A percentile compares a stretch with the other conserved stretches of the same genome.
Conservation (phyloP, 495 filamentous ascomycete genomes). For the Penicillium robsamsonii region DNA sequence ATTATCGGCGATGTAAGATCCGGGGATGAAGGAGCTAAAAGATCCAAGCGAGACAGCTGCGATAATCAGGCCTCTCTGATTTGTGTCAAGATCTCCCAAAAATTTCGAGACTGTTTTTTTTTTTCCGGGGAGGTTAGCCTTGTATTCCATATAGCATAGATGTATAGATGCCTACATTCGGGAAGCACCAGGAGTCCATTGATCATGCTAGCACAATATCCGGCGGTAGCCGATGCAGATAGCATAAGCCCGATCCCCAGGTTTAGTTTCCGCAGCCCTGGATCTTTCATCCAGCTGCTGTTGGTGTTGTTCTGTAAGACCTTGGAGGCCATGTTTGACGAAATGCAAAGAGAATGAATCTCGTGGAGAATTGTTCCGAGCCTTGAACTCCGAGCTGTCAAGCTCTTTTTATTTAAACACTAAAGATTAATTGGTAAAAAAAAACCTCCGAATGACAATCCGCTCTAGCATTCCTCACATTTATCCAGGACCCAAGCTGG, state of each 20-base stretch:
- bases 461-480: constrained; percentile 18
- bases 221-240: constrained; percentile 27
- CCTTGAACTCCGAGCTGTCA: constrained; percentile 3
- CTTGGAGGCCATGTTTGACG: constrained; percentile 10
- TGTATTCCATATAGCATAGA: not conserved
- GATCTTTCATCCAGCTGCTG: constrained; percentile 15
- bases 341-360: not conserved
- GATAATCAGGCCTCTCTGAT: constrained; percentile 24
- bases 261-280: constrained; percentile 25
- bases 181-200: constrained; percentile 30
- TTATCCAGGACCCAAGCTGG: constrained; percentile 13
- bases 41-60: constrained; percentile 28
- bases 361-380: constrained; percentile 6
- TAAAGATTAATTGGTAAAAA: constrained; percentile 6
- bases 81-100: constrained; percentile 20
- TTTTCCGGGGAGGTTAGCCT: not conserved
- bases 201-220: constrained; percentile 32
- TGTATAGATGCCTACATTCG: constrained; percentile 22
- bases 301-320: constrained; percentile 16
- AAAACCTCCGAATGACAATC: constrained; percentile 18
- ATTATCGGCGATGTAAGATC: constrained; percentile 27
- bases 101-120: constrained; percentile 17
- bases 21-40: constrained; percentile 27
- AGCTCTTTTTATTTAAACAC: constrained; percentile 12
- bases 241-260: constrained; percentile 30